Conservation (phyloP, 108 stramenopile species). For the Skeletonema grethae region DNA sequence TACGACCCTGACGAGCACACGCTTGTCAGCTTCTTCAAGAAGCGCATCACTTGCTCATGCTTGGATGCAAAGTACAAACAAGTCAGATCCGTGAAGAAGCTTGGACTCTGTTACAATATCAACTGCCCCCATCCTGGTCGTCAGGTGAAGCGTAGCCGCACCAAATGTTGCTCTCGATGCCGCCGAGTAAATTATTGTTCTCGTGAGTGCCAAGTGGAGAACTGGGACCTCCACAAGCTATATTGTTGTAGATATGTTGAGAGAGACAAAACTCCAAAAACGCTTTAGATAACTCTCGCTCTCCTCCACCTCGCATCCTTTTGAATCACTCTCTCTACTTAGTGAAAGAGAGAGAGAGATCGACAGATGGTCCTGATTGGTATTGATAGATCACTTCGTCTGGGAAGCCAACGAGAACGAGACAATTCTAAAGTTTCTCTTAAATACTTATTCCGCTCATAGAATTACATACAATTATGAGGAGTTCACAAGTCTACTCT, state of each 20-base stretch:
- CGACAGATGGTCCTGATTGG: no score
- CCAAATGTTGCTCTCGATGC: not conserved
- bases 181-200: slow-evolving; percentile 4
- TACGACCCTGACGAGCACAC: slow-evolving; percentile 1
- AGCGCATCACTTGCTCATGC: slow-evolving; percentile 7
- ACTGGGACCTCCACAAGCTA: not conserved
- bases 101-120: not conserved
- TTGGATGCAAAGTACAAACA: not conserved
- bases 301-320: no score
- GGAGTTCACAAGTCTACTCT: no score
- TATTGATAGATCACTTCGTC: no score
- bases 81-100: not conserved
- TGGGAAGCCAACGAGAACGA: no score
- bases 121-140: not conserved
- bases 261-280: no score
- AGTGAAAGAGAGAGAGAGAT: no score
- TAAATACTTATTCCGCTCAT: no score
- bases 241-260: not conserved
- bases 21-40: slow-evolving; percentile 10
- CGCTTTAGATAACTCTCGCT: no score
- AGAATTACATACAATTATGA: no score
- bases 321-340: no score
- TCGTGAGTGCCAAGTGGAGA: slow-evolving; percentile 1
- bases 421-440: no score
- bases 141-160: not conserved